Evolutionary conservation across 2,329 filamentous ascomycete genomes (phyloP), one percentile per base, ranked within the genome.

Genomic region (Acephala macrosclerotiorum): DNA sequence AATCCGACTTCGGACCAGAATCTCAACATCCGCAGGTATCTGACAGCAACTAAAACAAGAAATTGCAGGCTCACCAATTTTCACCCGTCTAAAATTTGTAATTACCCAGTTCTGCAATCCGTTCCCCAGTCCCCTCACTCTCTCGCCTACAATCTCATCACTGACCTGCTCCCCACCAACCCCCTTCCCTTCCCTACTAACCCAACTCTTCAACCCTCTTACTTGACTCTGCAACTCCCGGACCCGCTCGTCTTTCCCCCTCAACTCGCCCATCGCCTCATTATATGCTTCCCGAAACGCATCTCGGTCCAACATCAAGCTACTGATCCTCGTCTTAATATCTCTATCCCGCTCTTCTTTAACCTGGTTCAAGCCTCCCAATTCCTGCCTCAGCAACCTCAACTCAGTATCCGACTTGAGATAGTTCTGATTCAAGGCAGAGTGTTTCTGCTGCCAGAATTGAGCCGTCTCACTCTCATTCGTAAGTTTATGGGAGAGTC

Each of bases 91-190:
- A 70, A 91, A 93, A 74, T 91, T 86, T 29, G 86, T 84, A 71
- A 93, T 88, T 3, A 90, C 86, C 90, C 90, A 93, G 72, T 93
- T 92, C 78, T 92, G 89, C 71, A 92, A 78, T 26, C 89, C 86
- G 72, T 92, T 90, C 22, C 86, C 86, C 56, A 93, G 76, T 64
- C 84, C 82, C 58, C 83, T 81, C 81, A 91, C 86, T 11, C 83
- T 82, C 59, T 90, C 86, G 1, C 81, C 85, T 74, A 93, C 85
- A 12, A 88, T 86, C 76, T 90, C 88, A 72, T 93, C 91, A 67
- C 87, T 89, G 55, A 81, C 77, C 67, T 89, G 86, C 25, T 85
- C 85, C 12, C 49, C 49, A 53, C 49, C 49, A 35, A 87, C 87
- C 58, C 84, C 81, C 36, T 88, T 81, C 11, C 89, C 91, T 68